Evolutionary conservation across 306 rosid species (phyloP).

Genomic region (Vachellia collinsii): DNA sequence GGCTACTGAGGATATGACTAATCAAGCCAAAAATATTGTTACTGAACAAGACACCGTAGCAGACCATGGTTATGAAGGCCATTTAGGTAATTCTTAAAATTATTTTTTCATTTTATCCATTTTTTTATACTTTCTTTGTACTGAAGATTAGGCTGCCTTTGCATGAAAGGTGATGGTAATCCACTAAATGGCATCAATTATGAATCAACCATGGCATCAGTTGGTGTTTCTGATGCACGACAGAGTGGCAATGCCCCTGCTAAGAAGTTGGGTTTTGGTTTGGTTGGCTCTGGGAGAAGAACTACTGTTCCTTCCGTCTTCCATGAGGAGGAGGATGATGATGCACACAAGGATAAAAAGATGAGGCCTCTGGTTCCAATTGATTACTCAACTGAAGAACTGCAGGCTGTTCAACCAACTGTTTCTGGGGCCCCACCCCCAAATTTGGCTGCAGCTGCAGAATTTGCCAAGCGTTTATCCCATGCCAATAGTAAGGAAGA

Average conservation of each 20-base stretch:
- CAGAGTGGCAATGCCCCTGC: conserved; percentile 69
- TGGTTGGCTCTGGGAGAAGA: conserved; percentile 96
- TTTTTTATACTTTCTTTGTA: neutral
- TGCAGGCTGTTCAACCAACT: conserved; percentile 80
- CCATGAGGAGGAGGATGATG: conserved; percentile 93
- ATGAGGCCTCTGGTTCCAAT: conserved; percentile 99
- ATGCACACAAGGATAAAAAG: conserved; percentile 91
- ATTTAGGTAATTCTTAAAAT: conserved; percentile 50
- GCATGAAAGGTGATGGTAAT: conserved; percentile 60
- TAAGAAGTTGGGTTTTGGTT: conserved; percentile 93
- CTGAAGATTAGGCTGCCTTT: conserved; percentile 39
- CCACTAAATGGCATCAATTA: conserved; percentile 56
- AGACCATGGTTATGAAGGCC: conserved; percentile 56
- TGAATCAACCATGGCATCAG: conserved; percentile 57
- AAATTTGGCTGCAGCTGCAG: conserved; percentile 98
- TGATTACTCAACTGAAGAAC: conserved; percentile 96
- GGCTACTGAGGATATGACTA: conserved; percentile 49
- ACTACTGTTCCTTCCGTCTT: conserved; percentile 89
- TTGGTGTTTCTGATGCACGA: conserved; percentile 59
- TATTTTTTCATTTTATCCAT: neutral
- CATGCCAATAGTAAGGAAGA: conserved; percentile 77
- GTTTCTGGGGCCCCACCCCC: conserved; percentile 70
- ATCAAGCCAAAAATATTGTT: conserved; percentile 50
- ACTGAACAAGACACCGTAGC: conserved; percentile 48
- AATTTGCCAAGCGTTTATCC: conserved; percentile 92